A percentile compares a stretch with the other conserved stretches of the same genome.
These are phyloP conservation scores for Glebionis coronaria DNA, from an alignment of 129 eudicot genomes.

Conservation along the genomic window DNA sequence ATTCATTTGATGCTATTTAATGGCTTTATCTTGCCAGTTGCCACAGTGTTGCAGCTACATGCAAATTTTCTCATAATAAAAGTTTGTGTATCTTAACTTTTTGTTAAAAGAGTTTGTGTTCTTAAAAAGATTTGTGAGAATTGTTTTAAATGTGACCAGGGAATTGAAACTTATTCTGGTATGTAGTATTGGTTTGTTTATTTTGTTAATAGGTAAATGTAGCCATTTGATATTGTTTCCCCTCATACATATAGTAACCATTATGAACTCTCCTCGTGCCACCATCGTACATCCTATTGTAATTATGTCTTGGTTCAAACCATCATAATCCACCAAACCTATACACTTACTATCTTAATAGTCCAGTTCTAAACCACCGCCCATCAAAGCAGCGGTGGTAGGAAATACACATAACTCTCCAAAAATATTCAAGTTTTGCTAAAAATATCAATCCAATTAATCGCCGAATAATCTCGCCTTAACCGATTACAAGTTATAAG, in stretches of 20 bases:
- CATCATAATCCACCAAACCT: too few relatives aligned
- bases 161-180: too few relatives aligned
- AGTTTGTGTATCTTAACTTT: slow-evolving; percentile 18
- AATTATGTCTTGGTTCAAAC: background rate
- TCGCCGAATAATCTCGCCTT: too few relatives aligned
- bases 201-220: background rate
- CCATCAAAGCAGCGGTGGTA: background rate
- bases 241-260: background rate
- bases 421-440: too few relatives aligned
- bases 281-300: background rate
- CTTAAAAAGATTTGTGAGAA: background rate
- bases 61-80: slow-evolving; percentile 26
- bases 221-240: background rate
- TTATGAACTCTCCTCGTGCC: background rate
- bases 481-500: too few relatives aligned
- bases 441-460: too few relatives aligned
- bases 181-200: background rate
- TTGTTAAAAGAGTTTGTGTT: slow-evolving; percentile 14
- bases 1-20: slow-evolving; percentile 22
- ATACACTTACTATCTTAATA: background rate
- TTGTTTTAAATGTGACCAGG: background rate
- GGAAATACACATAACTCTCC: too few relatives aligned
- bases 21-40: background rate
- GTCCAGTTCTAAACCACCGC: background rate
- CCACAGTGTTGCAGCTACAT: slow-evolving; percentile 4